These are phyloP conservation scores for Hericium coralloides DNA, from an alignment of 768 basidiomycete species.

Conservation along the genomic window DNA sequence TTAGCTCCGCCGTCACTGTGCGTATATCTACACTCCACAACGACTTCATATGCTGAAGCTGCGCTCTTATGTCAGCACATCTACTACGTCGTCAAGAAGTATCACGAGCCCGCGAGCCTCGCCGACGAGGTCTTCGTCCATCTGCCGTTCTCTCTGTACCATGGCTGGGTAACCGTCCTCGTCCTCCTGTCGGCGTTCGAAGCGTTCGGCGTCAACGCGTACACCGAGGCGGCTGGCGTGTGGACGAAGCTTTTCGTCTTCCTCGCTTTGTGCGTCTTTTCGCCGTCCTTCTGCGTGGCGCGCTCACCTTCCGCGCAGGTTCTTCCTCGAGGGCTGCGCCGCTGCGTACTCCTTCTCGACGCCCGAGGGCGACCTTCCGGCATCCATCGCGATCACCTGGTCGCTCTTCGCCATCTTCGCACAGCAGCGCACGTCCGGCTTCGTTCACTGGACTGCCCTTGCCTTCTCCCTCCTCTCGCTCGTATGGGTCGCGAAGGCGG, in stretches of 20 bases:
- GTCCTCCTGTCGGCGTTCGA: slow-evolving; percentile 78
- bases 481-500: slow-evolving; percentile 76
- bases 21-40: slow-evolving; percentile 3
- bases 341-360: slow-evolving; percentile 93
- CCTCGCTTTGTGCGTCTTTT: slow-evolving; percentile 60
- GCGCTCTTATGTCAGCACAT: slow-evolving; percentile 55
- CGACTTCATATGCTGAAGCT: slow-evolving; percentile 21
- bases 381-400: slow-evolving; percentile 86
- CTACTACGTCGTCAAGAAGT: slow-evolving; percentile 91
- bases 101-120: slow-evolving; percentile 51
- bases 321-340: slow-evolving; percentile 89
- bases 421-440: slow-evolving; percentile 50
- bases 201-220: slow-evolving; percentile 78
- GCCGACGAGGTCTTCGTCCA: slow-evolving; percentile 87
- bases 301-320: slow-evolving; percentile 29
- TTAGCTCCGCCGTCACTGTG: slow-evolving; percentile 61
- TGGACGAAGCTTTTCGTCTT: slow-evolving; percentile 96
- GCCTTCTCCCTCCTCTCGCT: slow-evolving; percentile 79
- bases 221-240: slow-evolving; percentile 55
- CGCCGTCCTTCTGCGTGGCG: neutral
- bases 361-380: slow-evolving; percentile 86
- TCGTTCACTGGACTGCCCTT: slow-evolving; percentile 88
- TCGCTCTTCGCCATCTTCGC: slow-evolving; percentile 91
- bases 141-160: slow-evolving; percentile 93
- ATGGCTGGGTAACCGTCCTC: slow-evolving; percentile 86